These are phyloP conservation scores for Dioscorea cayenensis DNA, from an alignment of 116 monocot genomes.

Conservation along the genomic window DNA sequence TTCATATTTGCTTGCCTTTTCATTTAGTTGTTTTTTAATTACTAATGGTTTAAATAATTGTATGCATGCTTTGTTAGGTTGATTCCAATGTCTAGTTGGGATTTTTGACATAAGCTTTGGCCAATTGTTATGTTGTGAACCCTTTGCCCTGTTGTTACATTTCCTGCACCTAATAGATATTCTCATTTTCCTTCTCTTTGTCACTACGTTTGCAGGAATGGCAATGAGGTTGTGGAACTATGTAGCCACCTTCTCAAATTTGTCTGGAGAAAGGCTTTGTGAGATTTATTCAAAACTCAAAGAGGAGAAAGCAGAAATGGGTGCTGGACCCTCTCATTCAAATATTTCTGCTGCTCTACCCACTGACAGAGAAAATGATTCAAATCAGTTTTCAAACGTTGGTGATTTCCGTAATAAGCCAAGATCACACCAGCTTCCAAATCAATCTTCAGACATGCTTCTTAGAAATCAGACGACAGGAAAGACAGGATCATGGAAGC, in stretches of 20 bases:
- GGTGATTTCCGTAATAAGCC: conserved; percentile 29
- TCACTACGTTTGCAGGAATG: conserved; percentile 51
- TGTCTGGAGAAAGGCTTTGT: conserved; percentile 69
- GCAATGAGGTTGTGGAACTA: conserved; percentile 90
- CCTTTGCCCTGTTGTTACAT: not conserved
- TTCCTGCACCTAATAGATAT: not conserved
- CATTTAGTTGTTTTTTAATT: too few relatives aligned
- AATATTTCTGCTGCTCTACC: conserved; percentile 30
- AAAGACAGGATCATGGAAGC: conserved; percentile 87
- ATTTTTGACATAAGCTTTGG: too few relatives aligned
- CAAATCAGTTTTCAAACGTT: conserved; percentile 20
- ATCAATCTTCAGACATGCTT: conserved; percentile 34
- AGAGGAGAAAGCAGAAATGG: conserved; percentile 56
- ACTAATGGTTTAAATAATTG: too few relatives aligned
- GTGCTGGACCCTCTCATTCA: conserved; percentile 46
- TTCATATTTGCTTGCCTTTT: too few relatives aligned
- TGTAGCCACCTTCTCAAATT: conserved; percentile 83
- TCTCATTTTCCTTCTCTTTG: not conserved
- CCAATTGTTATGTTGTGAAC: too few relatives aligned
- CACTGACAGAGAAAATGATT: conserved; percentile 25
- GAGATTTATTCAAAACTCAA: conserved; percentile 90
- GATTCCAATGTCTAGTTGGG: too few relatives aligned
- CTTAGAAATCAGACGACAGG: conserved; percentile 36
- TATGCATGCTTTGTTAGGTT: too few relatives aligned
- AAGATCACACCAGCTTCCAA: conserved; percentile 27